Evolutionary conservation across 352 stramenopile genomes (phyloP).

Genomic region (Globisporangium abappressorium): DNA sequence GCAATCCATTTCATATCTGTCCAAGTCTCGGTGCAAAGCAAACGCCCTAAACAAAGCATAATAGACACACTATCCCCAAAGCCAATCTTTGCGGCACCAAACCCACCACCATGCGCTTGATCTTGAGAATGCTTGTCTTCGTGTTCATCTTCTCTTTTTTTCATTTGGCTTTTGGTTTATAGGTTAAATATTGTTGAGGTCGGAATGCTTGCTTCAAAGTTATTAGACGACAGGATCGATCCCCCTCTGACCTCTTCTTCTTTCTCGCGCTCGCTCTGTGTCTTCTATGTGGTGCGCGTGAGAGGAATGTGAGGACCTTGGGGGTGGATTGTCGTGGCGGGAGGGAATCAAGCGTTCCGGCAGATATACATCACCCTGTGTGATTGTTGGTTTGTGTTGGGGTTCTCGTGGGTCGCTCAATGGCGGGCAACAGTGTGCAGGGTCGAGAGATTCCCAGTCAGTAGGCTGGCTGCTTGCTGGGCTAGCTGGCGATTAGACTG

Average conservation of each 20-base stretch:
- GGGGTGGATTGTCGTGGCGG: background rate
- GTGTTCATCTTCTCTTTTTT: conserved; percentile 5
- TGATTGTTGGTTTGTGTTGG: conserved; percentile 4
- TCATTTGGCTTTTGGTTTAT: background rate
- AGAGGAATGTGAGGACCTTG: background rate
- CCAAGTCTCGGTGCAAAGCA: background rate
- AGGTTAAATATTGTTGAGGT: conserved; percentile 11
- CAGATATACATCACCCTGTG: conserved; percentile 15
- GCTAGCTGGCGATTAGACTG: background rate
- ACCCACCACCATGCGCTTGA: background rate
- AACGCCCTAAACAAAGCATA: background rate
- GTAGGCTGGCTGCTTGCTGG: background rate
- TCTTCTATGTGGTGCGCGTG: conserved; percentile 9
- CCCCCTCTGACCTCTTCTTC: background rate
- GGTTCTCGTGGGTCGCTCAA: conserved; percentile 4
- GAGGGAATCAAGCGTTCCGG: background rate
- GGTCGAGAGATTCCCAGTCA: background rate
- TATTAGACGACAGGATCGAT: background rate
- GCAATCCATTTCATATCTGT: background rate
- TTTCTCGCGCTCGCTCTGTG: conserved; percentile 4
- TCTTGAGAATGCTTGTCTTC: background rate
- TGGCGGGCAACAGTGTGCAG: conserved; percentile 7
- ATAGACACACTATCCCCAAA: background rate
- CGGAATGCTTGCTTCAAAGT: conserved; percentile 1
- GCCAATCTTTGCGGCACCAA: background rate